Evolutionary conservation across 495 filamentous ascomycete species (phyloP), one percentile per base, ranked within the genome.

Genomic region (Lentithecium fluviatile): DNA sequence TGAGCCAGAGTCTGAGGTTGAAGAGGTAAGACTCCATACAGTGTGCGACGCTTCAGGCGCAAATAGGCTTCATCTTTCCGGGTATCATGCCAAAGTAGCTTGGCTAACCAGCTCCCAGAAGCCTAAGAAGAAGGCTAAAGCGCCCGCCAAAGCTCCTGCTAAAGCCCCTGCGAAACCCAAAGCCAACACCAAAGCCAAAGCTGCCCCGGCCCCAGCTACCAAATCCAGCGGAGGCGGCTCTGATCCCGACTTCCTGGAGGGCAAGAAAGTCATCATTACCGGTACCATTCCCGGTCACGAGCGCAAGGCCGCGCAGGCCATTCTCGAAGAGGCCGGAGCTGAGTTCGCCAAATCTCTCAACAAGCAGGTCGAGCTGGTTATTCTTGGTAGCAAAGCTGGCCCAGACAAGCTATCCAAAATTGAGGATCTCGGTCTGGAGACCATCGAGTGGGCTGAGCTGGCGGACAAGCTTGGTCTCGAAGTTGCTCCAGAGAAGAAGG

Each of bases 231-330:
- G 36, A n/a, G 52, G 21, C 12, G 36, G 37, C 19, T 45, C 45
- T 37, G 12, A 19, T 20, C 21, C 29, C 19, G n/a, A 12, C 37
- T 50, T n/a, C 45, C 45, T 63, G 19, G 40, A 38, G 19, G 60
- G 60, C 20, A 63, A 63, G 40, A 63, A 21, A 10, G 60, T 63
- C 21, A 43, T 63, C 52, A 49, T 63, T 46, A 63, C 52, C 19
- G 60, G 60, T 8, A 45, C 60, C 8, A 34, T 63, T 6, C n/a
- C 45, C 11, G 60, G 60, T 21, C 42, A 57, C 25, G 60, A 63
- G 20, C 60, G 60, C 45, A 52, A 45, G 24, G 23, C 45, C 25
- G 60, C 52, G 6, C 13, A 52, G 1, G 53, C 45, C 6, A 52
- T 63, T n/a, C 32, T 63, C 26, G 60, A 63, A 20, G 20, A 52